Conservation (phyloP, 352 stramenopile species). For the Phytopythium ostracodes region DNA sequence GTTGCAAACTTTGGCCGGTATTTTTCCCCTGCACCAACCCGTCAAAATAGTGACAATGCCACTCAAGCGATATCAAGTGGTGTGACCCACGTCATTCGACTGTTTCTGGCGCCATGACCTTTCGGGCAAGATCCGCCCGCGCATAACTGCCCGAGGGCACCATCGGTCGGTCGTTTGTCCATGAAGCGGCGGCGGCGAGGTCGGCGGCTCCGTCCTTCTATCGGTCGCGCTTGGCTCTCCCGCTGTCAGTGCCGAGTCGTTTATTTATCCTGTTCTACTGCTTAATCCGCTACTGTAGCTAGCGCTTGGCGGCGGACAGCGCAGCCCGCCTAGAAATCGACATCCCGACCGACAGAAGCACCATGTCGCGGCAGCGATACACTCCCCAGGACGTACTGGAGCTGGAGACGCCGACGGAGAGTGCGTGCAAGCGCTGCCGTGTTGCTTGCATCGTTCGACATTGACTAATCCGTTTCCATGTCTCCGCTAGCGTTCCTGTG, state of each 20-base stretch:
- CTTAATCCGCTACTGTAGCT: too few species aligned
- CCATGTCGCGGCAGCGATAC: conserved; percentile 70
- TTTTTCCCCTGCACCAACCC: too few species aligned
- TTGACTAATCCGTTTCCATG: background rate
- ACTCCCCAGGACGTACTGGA: conserved; percentile 82
- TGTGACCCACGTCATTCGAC: background rate
- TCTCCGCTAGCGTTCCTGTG: conserved; percentile 82
- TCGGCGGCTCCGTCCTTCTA: background rate
- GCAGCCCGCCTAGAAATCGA: background rate
- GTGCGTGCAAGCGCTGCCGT: conserved; percentile 23
- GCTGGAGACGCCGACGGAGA: conserved; percentile 68
- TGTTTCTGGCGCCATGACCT: background rate
- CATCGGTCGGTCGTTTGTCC: background rate
- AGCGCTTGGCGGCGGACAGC: conserved; percentile 10
- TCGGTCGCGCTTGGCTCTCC: background rate
- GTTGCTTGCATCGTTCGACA: background rate
- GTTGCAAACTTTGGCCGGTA: too few species aligned
- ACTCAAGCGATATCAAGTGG: background rate
- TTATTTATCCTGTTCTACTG: background rate
- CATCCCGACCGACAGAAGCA: background rate
- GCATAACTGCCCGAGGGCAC: background rate
- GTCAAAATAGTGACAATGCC: background rate
- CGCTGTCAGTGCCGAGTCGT: background rate
- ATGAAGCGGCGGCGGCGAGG: conserved; percentile 1
- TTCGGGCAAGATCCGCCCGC: conserved; percentile 5